These are phyloP conservation scores for Phaseolus lunatus DNA, from an alignment of 306 rosid genomes.

Conservation along the genomic window DNA sequence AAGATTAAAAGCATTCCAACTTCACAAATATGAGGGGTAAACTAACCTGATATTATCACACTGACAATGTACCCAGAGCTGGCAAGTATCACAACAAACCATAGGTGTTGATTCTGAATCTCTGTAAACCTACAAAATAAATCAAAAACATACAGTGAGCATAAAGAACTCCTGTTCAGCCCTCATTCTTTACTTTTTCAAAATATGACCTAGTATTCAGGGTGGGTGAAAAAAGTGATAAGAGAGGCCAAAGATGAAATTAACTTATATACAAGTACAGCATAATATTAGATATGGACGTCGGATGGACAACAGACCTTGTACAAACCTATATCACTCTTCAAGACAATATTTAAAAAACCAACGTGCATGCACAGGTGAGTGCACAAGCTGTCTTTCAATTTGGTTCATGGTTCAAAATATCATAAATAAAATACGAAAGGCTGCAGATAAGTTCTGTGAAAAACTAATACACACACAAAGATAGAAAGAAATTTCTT, in stretches of 20 bases:
- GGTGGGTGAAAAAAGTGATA: constrained; percentile 4
- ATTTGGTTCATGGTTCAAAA: constrained; percentile 5
- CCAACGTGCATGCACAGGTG: background rate
- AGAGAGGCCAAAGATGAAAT: constrained; percentile 20
- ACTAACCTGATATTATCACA: constrained; percentile 94
- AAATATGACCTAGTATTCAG: background rate
- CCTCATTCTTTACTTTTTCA: constrained; percentile 15
- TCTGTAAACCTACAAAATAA: constrained; percentile 85
- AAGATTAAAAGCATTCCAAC: constrained; percentile 20
- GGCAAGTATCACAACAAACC: constrained; percentile 99
- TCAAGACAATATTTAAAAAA: constrained; percentile 12
- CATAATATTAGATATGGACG: constrained; percentile 24
- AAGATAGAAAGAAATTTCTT: constrained; percentile 1
- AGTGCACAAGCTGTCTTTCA: constrained; percentile 13
- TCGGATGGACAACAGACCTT: constrained; percentile 1
- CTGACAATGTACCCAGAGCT: constrained; percentile 99
- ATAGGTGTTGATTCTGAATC: constrained; percentile 99
- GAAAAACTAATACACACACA: background rate
- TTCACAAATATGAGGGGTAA: constrained; percentile 19
- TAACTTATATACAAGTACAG: background rate
- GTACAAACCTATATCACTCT: constrained; percentile 23
- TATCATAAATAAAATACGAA: constrained; percentile 5
- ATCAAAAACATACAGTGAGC: constrained; percentile 36
- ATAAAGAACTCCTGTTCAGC: constrained; percentile 12
- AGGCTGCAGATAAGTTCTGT: constrained; percentile 23